A percentile compares a stretch with the other conserved stretches of the same genome.
Evolutionary conservation across 805 yeast species (phyloP).

Genomic region (Saturnispora hagleri): DNA sequence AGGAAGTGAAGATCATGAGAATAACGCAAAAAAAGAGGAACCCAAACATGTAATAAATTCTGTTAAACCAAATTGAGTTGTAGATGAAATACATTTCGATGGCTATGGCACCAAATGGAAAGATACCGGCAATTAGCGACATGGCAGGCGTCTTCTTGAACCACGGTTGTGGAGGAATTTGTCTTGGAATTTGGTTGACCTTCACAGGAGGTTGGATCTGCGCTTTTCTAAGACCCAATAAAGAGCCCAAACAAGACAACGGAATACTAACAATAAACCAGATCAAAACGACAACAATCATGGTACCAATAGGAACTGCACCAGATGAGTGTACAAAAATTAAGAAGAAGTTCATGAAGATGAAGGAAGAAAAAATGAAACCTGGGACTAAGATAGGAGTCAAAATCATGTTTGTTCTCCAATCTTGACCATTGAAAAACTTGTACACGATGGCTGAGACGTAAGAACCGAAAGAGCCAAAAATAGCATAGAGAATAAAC

Average conservation of each 20-base stretch:
- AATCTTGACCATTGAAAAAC: constrained; percentile 82
- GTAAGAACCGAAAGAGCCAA: constrained; percentile 78
- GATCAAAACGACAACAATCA: constrained; percentile 67
- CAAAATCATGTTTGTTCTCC: constrained; percentile 78
- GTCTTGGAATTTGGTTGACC: constrained; percentile 93
- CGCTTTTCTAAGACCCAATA: constrained; percentile 58
- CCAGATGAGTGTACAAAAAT: constrained; percentile 78
- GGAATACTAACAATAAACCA: constrained; percentile 89
- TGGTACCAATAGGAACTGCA: constrained; percentile 87
- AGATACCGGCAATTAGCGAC: constrained; percentile 71
- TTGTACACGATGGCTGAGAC: constrained; percentile 81
- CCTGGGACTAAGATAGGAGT: constrained; percentile 89
- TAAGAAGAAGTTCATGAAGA: constrained; percentile 74
- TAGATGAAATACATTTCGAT: constrained; percentile 91
- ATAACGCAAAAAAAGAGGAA: constrained; percentile 81
- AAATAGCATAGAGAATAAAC: constrained; percentile 73
- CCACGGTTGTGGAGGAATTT: constrained; percentile 87
- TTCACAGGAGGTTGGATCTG: constrained; percentile 52
- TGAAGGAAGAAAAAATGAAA: constrained; percentile 48
- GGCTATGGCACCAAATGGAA: constrained; percentile 92
- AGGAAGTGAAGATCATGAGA: constrained; percentile 74
- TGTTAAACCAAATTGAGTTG: constrained; percentile 87
- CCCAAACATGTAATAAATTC: constrained; percentile 95
- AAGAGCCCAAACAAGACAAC: constrained; percentile 72
- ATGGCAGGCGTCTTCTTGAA: constrained; percentile 61